Percentiles rank a stretch among this genome's conserved stretches.
These are phyloP conservation scores for Digitaria exilis DNA, from an alignment of 202 grass and related monocot genomes.

Conservation along the genomic window DNA sequence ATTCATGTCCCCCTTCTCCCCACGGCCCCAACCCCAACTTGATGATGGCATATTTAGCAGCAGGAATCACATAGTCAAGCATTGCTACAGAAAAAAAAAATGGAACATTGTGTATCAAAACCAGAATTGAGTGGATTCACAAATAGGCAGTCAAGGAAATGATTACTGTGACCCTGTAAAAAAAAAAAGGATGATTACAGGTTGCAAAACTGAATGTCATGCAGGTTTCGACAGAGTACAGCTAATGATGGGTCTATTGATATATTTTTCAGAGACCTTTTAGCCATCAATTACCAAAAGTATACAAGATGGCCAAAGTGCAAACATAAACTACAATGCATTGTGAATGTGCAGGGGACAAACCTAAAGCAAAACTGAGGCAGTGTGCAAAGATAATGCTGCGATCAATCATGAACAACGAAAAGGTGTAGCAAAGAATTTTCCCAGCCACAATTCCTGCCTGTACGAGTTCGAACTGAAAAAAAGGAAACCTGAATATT, in stretches of 20 bases:
- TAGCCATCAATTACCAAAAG: background rate
- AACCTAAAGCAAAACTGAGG: background rate
- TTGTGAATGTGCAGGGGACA: background rate
- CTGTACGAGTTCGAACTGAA: background rate
- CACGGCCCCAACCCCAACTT: too few relatives aligned
- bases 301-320: background rate
- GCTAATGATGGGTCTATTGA: background rate
- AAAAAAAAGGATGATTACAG: background rate
- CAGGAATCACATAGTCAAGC: background rate
- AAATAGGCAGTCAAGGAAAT: background rate
- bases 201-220: background rate
- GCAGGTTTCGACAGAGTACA: background rate
- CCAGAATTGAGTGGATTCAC: background rate
- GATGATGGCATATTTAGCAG: background rate
- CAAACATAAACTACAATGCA: background rate
- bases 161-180: background rate
- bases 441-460: too few relatives aligned
- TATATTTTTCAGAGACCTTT: background rate
- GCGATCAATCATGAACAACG: background rate
- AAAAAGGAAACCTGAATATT: background rate
- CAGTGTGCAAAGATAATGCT: background rate
- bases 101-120: background rate
- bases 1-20: too few relatives aligned
- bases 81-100: background rate
- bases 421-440: background rate